Conservation (phyloP, 1,139 yeast genomes). For the Kodamaea plutei region DNA sequence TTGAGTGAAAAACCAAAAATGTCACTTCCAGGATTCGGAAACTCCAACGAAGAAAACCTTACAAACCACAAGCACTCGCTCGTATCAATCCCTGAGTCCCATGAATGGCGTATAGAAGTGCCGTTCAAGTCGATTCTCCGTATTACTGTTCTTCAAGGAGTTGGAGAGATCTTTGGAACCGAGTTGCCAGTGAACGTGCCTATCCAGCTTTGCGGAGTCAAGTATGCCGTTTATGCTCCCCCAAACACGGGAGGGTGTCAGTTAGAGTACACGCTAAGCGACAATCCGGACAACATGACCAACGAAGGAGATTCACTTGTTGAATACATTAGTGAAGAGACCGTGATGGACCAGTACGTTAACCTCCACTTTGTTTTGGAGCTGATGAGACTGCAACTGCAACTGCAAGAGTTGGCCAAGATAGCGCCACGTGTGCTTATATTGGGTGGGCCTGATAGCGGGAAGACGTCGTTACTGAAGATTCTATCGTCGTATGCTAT, state of each 20-base stretch:
- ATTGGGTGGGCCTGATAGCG: constrained; percentile 68
- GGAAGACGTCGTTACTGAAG: constrained; percentile 75
- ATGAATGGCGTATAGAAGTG: constrained; percentile 88
- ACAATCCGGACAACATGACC: constrained; percentile 43
- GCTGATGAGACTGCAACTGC: constrained; percentile 40
- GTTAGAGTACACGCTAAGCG: constrained; percentile 46
- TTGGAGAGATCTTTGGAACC: constrained; percentile 89
- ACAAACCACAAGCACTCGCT: constrained; percentile 12
- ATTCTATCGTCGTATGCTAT: constrained; percentile 72
- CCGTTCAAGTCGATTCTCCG: constrained; percentile 53
- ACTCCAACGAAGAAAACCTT: constrained; percentile 10
- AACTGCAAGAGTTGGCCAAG: constrained; percentile 11
- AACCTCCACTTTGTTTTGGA: constrained; percentile 79
- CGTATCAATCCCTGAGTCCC: constrained; percentile 34
- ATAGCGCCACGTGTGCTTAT: constrained; percentile 68
- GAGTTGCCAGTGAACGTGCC: constrained; percentile 76
- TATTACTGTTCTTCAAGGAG: constrained; percentile 60
- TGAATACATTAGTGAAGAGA: constrained; percentile 70
- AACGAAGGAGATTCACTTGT: constrained; percentile 34
- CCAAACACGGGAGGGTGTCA: constrained; percentile 52
- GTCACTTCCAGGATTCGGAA: constrained; percentile 18
- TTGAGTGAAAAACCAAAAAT: constrained; percentile 6
- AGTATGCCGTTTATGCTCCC: constrained; percentile 58
- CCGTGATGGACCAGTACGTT: constrained; percentile 57
- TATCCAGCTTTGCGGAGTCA: constrained; percentile 54